Evolutionary conservation across 2,329 filamentous ascomycete genomes (phyloP), one percentile per base, ranked within the genome.

Genomic region (Macrophomina tecta): DNA sequence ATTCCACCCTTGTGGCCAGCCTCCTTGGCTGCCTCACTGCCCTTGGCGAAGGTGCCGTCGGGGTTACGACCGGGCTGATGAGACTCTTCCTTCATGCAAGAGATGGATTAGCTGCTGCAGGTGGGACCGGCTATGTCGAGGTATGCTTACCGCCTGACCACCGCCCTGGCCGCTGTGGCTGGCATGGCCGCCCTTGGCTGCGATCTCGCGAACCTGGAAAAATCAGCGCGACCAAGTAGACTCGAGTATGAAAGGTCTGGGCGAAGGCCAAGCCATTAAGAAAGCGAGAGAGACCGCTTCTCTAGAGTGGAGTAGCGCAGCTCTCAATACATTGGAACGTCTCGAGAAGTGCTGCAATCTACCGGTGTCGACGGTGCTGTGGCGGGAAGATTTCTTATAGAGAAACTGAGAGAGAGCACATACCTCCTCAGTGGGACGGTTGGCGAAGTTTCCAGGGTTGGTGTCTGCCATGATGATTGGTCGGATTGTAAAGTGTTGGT

Each of bases 391-490:
- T 16, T 8, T 30, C 14, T 32, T 7, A 11, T 46, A 6, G 40
- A 3, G 9, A 32, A 48, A 28, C 30, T 48, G 40, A 48, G 30
- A 40, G 38, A 5, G 23, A 40, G 7, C 7, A 28, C 65, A 3
- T 46, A 67, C 65, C 69, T 85, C 80, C 49, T 84, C 82, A 63
- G 80, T 82, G 67, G 82, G 78, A 46, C 82, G 80, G 76, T 85
- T 85, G 76, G 82, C 82, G 69, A 85, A 85, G 77, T 85, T 85
- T 67, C 76, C 79, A 40, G 82, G 82, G 76, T 85, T 85, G 70
- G 70, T 71, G 69, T 78, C 76, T 68, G 75, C 76, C 77, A 79
- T 79, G 58, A 68, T 72, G 49, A 58, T 58, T 48, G 52, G n/a
- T 38, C 40, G 12, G 12, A 38, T 12, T 40, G 30, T 45, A 30